Percentiles rank a stretch among this genome's conserved stretches.
Evolutionary conservation across 306 rosid genomes (phyloP).

Genomic region (Styphnolobium japonicum): DNA sequence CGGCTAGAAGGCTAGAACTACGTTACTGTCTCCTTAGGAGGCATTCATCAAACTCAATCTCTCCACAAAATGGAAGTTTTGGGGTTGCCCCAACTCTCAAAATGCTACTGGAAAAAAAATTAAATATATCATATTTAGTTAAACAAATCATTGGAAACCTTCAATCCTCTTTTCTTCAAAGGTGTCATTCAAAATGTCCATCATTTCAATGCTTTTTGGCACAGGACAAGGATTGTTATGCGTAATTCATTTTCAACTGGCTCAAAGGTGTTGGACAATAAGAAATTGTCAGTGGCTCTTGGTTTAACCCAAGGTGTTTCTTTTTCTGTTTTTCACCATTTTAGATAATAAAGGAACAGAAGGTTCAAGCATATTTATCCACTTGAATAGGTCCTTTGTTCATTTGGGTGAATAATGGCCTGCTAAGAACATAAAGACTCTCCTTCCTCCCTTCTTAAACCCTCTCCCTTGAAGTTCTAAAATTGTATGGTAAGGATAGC

Average conservation of each 20-base stretch:
- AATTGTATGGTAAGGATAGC: not conserved
- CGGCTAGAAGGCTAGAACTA: no score
- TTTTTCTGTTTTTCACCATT: not conserved
- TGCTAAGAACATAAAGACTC: not conserved
- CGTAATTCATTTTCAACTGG: no score
- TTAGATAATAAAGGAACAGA: not conserved
- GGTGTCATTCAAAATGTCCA: not conserved
- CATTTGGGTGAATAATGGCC: no score
- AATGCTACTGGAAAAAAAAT: not conserved
- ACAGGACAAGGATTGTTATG: not conserved
- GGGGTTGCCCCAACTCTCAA: not conserved
- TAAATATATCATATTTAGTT: not conserved
- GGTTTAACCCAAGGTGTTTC: not conserved
- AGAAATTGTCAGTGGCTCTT: not conserved
- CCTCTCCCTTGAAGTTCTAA: not conserved
- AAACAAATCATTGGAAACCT: not conserved
- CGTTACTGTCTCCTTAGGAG: slow-evolving; percentile 11
- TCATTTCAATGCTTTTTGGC: not conserved
- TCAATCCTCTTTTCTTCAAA: not conserved
- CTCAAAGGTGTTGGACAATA: not conserved
- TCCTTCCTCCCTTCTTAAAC: no score
- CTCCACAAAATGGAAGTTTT: not conserved
- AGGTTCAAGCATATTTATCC: not conserved
- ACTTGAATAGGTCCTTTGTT: not conserved
- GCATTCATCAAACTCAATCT: slow-evolving; percentile 1